phyloP scores from a whole-genome alignment of 441 rosid genomes.

The Aquilaria agallochum region DNA sequence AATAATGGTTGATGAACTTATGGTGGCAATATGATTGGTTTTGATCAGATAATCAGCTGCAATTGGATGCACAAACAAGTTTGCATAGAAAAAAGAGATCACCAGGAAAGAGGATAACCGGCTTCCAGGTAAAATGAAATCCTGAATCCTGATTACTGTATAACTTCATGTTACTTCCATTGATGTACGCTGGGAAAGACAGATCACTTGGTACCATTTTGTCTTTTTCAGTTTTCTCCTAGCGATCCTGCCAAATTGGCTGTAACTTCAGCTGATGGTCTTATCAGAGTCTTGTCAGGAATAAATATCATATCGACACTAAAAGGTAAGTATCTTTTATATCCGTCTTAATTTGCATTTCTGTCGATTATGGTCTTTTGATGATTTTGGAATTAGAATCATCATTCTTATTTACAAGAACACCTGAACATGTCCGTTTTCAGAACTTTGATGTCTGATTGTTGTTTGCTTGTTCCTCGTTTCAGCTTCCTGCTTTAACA shows the following conservation, averaged over 20 bases:
- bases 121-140: conserved; percentile 42
- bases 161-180: not conserved
- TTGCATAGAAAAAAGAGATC: conserved; percentile 51
- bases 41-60: conserved; percentile 42
- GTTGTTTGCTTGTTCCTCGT: conserved; percentile 25
- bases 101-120: conserved; percentile 52
- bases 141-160: not conserved
- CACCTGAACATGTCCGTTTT: not conserved
- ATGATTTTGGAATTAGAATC: conserved; percentile 1
- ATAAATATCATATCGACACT: conserved; percentile 42
- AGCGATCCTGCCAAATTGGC: conserved; percentile 46
- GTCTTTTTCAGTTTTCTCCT: conserved; percentile 44
- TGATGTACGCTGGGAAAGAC: not conserved
- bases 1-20: not conserved
- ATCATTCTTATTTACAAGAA: not conserved
- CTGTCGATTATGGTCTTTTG: not conserved
- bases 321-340: conserved; percentile 31
- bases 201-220: conserved; percentile 4
- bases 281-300: conserved; percentile 43
- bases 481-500: conserved; percentile 31
- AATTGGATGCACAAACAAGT: conserved; percentile 35
- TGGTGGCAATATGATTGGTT: conserved; percentile 6
- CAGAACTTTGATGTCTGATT: not conserved
- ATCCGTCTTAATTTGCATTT: not conserved
- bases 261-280: conserved; percentile 68